Base-by-base conservation (phyloP, 1,139 yeast species). In the Kazachstania sp. region DNA sequence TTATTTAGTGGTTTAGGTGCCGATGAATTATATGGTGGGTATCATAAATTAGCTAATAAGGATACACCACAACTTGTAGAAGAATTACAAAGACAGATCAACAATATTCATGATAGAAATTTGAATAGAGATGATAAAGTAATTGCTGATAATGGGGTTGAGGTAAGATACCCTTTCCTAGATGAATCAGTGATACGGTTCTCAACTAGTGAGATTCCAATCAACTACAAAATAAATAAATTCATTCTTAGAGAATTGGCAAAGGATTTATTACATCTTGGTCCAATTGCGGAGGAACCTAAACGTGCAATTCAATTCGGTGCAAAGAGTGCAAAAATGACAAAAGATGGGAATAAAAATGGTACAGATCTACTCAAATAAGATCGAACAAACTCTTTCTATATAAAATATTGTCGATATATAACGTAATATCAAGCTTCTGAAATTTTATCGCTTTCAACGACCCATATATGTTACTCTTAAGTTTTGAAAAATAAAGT, bases 231-330 rank as follows among this genome's bases (percentile, higher is more conserved):
- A 58, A 54, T 71, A 2, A 65, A 95, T 46, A 92, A 92, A 61
- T 70, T 69, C 51, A 65, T 84, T 1, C 66, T 92, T 39, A 66
- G 99, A 45, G 66, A 71, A 44, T 60, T 86, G 18, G 97, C 97
- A 0, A 39, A 42, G 11, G 49, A 52, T 1, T 49, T 43, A 2
- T 59, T 81, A 46, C 78, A 77, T 0, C 64, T 90, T 38, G 63
- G 55, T 0, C 75, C 74, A 65, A 94, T 87, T 0, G 70, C 80
- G 20, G 68, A 71, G 32, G 97, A 92, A 60, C 78, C 83, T 15
- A 92, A 92, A 61, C 71, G 98, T 44, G 99, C 99, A 0, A 88
- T 92, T 51, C 98, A 92, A 61, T 92, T 92, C 67, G 99, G 99
- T 0, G 86, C 97, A 0, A 81, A 85, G 55, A 84, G 95, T 60